A percentile compares a stretch with the other conserved stretches of the same genome.
Conservation (phyloP, 495 filamentous ascomycete species). For the Usnea hakonensis region DNA sequence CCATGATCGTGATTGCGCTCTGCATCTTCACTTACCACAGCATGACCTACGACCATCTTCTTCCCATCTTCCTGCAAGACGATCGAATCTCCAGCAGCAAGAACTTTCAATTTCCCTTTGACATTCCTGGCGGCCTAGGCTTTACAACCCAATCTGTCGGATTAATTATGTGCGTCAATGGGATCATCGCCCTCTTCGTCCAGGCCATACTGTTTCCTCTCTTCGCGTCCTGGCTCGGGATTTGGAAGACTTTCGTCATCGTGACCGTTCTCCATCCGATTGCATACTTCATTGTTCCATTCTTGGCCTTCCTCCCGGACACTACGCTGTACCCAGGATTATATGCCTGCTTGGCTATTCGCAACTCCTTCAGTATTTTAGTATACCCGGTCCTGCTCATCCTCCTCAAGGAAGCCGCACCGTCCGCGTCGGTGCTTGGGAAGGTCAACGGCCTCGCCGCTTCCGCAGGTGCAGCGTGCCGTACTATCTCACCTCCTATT, state of each 20-base stretch:
- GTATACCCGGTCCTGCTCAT: conserved; percentile 74
- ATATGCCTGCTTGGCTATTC: conserved; percentile 60
- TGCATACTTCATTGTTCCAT: conserved; percentile 67
- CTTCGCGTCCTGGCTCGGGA: conserved; percentile 60
- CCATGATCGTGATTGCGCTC: conserved; percentile 62
- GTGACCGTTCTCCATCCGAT: conserved; percentile 71
- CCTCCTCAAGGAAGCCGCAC: conserved; percentile 75
- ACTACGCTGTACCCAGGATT: conserved; percentile 56
- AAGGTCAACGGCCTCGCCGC: conserved; percentile 78
- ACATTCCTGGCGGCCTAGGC: conserved; percentile 67
- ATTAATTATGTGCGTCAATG: conserved; percentile 72
- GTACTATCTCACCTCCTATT: conserved; percentile 68
- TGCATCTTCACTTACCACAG: conserved; percentile 82
- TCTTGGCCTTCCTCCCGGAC: conserved; percentile 54
- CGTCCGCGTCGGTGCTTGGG: conserved; percentile 56
- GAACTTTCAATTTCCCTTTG: conserved; percentile 35
- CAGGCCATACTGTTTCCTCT: conserved; percentile 70
- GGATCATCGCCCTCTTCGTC: conserved; percentile 68
- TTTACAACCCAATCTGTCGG: conserved; percentile 66
- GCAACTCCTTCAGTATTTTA: conserved; percentile 70
- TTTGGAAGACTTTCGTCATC: conserved; percentile 64
- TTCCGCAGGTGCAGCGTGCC: conserved; percentile 66
- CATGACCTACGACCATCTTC: conserved; percentile 78
- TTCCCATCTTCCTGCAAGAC: conserved; percentile 81
- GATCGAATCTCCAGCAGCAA: conserved; percentile 33